Conservation (phyloP, 495 filamentous ascomycete species). For the Pyronema omphalodes region DNA sequence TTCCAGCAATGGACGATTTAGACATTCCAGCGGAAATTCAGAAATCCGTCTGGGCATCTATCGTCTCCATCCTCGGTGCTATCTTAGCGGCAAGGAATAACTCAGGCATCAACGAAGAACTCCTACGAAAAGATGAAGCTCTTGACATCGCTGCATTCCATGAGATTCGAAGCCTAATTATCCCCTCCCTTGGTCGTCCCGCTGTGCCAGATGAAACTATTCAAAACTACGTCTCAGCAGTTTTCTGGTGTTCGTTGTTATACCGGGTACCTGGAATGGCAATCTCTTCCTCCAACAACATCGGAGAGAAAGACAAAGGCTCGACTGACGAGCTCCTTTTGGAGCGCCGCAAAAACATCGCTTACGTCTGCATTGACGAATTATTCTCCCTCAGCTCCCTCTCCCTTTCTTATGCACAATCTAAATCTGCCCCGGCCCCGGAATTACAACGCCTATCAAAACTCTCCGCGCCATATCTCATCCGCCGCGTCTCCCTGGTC, state of each 20-base stretch:
- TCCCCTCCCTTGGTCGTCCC: slow-evolving; percentile 49
- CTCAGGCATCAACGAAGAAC: slow-evolving; percentile 26
- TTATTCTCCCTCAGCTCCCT: slow-evolving; percentile 52
- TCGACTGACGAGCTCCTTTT: slow-evolving; percentile 16
- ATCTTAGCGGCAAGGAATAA: slow-evolving; percentile 41
- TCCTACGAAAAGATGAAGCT: slow-evolving; percentile 42
- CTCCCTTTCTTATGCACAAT: slow-evolving; percentile 17
- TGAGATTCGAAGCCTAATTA: slow-evolving; percentile 48
- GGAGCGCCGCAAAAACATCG: slow-evolving; percentile 42
- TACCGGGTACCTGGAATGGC: slow-evolving; percentile 10
- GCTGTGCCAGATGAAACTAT: slow-evolving; percentile 47
- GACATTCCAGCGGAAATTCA: slow-evolving; percentile 31
- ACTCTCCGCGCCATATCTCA: slow-evolving; percentile 63
- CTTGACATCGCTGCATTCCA: slow-evolving; percentile 66
- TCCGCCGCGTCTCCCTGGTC: slow-evolving; percentile 61
- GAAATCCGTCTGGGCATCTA: slow-evolving; percentile 38
- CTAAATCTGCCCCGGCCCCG: not conserved
- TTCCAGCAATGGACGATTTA: slow-evolving; percentile 41
- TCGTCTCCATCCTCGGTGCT: slow-evolving; percentile 39
- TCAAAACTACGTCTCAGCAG: slow-evolving; percentile 48
- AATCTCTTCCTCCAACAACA: slow-evolving; percentile 3
- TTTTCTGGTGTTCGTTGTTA: slow-evolving; percentile 62
- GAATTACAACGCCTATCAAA: slow-evolving; percentile 40
- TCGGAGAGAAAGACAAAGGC: slow-evolving; percentile 9
- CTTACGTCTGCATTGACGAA: slow-evolving; percentile 62